Conservation (phyloP, 2,329 filamentous ascomycete genomes). For the Phyllosticta ampelicida region DNA sequence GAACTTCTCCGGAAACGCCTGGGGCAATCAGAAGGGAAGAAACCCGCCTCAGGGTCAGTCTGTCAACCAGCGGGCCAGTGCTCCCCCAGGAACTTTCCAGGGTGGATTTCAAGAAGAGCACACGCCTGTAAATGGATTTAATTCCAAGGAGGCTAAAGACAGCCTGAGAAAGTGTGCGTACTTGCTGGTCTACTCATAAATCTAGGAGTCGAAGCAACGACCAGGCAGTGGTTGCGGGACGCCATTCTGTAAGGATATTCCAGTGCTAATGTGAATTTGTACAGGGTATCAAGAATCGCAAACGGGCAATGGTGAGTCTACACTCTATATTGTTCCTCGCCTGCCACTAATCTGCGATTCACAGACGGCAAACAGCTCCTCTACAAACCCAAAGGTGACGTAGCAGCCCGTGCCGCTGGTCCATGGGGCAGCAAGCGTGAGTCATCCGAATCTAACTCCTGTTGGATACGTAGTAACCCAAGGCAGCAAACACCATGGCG, state of each 20-base stretch:
- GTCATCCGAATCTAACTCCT: conserved; percentile 1
- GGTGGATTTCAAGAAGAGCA: conserved; percentile 18
- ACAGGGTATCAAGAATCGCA: conserved; percentile 12
- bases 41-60: conserved; percentile 14
- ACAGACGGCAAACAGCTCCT: conserved; percentile 16
- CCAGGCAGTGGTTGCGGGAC: conserved; percentile 16
- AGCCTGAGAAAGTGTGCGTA: conserved; percentile 31
- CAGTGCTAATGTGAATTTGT: background rate
- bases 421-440: conserved; percentile 32
- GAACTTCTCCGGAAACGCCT: conserved; percentile 23
- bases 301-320: conserved; percentile 2
- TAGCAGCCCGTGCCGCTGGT: conserved; percentile 25
- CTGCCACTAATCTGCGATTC: background rate
- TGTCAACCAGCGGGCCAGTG: conserved; percentile 13
- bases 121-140: conserved; percentile 32
- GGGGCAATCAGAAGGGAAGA: conserved; percentile 24
- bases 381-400: conserved; percentile 29
- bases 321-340: conserved; percentile 15
- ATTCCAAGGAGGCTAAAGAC: conserved; percentile 32
- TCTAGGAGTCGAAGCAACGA: conserved; percentile 14
- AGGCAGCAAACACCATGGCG: conserved; percentile 29
- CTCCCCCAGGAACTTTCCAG: conserved; percentile 11
- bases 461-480: background rate
- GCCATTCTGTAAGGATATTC: background rate
- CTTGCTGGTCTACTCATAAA: background rate